Conservation (phyloP, 495 filamentous ascomycete genomes). For the Staphylotrichum tortipilum region DNA sequence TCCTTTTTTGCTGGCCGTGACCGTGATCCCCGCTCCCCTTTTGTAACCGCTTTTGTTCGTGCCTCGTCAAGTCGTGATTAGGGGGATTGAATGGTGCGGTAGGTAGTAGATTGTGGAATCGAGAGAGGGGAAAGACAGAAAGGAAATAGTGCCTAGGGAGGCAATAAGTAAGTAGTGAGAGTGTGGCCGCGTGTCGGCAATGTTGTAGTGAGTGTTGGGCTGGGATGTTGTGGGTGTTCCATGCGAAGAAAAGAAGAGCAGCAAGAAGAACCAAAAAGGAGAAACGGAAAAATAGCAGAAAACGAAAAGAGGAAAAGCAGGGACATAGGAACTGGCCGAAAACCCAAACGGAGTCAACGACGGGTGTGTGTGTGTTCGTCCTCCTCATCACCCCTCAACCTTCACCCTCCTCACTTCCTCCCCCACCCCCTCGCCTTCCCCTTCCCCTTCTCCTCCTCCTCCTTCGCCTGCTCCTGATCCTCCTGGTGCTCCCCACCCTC, state of each 20-base stretch:
- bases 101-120: no score
- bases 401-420: background rate
- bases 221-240: background rate
- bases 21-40: background rate
- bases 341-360: no score
- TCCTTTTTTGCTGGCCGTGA: background rate
- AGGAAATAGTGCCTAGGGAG: background rate
- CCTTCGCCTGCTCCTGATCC: no score
- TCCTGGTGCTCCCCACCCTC: background rate
- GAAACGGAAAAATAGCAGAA: background rate
- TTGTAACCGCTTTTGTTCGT: constrained; percentile 1
- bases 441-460: background rate
- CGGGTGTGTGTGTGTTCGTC: no score
- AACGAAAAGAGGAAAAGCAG: background rate
- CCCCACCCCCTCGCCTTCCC: background rate
- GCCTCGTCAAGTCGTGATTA: constrained; percentile 8
- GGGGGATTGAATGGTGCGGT: no score
- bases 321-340: background rate
- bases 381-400: background rate
- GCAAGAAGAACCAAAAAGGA: background rate
- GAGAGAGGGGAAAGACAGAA: background rate
- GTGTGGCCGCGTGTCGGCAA: background rate
- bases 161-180: background rate
- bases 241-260: background rate
- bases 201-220: background rate